Percentiles rank a stretch among this genome's conserved stretches.
phyloP scores from a whole-genome alignment of 2,329 filamentous ascomycete genomes.

The Trichoderma sp. region DNA sequence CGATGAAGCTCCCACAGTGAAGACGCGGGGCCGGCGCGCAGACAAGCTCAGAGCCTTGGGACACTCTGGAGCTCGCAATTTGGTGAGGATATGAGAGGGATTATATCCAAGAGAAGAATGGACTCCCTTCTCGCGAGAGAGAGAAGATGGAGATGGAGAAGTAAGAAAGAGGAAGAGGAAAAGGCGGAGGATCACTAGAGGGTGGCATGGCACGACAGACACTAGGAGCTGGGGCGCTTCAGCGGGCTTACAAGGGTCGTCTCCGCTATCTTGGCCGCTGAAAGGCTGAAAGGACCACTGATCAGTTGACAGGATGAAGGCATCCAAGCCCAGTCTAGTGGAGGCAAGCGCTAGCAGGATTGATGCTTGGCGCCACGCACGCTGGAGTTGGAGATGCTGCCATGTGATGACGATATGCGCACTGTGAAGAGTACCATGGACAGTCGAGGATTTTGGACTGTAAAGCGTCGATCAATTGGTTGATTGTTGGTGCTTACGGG shows the following conservation, averaged over 20 bases:
- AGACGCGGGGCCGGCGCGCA: neutral
- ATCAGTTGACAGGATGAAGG: conserved; percentile 7
- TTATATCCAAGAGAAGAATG: neutral
- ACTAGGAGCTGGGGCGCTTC: neutral
- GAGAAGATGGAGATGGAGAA: neutral
- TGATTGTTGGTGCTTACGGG: neutral
- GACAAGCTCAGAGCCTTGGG: neutral
- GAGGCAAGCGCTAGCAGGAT: neutral
- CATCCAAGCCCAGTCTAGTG: neutral
- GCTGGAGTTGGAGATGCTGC: neutral
- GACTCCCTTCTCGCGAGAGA: neutral
- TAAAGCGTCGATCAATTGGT: neutral
- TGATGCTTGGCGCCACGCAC: conserved; percentile 1
- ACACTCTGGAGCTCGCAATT: neutral
- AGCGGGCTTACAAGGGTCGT: conserved; percentile 4
- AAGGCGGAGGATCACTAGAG: neutral
- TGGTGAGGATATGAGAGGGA: neutral
- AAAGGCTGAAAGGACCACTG: neutral
- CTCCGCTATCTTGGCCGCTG: neutral
- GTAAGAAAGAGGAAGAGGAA: neutral
- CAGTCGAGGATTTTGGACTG: neutral
- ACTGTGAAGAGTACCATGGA: neutral
- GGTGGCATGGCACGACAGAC: neutral
- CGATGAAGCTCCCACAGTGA: neutral
- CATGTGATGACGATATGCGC: conserved; percentile 1